Evolutionary conservation across 2,329 filamentous ascomycete species (phyloP), one percentile per base, ranked within the genome.

Genomic region (Colletotrichum liriopes): DNA sequence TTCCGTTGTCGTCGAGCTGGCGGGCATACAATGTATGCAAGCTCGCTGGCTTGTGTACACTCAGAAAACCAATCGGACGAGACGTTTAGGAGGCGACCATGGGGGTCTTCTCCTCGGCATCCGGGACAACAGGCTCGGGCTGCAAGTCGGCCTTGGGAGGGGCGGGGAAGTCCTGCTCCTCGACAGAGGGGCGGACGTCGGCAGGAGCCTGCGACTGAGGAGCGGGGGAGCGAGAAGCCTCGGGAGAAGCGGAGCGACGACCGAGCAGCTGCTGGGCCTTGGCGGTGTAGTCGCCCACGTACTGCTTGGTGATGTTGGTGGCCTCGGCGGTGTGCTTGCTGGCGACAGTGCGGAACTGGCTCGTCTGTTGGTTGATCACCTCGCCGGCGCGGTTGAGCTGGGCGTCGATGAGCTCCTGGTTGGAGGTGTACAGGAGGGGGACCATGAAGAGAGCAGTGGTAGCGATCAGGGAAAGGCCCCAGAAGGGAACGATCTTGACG

Each of bases 401-500:
- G 75, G 86, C 81, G 78, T 93, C 91, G 77, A 93, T 93, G 70
- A 93, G 81, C 83, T 93, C 91, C 84, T 92, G 86, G 87, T 93
- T 93, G 77, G 86, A 86, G 76, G 86, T 87, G 83, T 93, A 93
- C 79, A 92, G 77, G 64, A 93, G 85, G 39, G 91, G 91, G 16
- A 84, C 85, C 71, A 91, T 84, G 84, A 93, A 93, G 71, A 88
- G 78, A 61, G 89, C 80, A 16, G 89, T 89, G 71, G 89, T 89
- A 74, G 82, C 84, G 76, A 93, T 85, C 74, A 93, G 82, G 58
- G 90, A 84, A 74, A 93, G 88, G 45, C 90, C 91, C 91, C 91
- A 93, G 85, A 92, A 88, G 45, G 91, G 91, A 59, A 93, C 87
- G 73, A 93, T 84, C 86, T 93, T 93, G 82, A 92, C 88, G 49